Evolutionary conservation across 2,329 filamentous ascomycete genomes (phyloP), one percentile per base, ranked within the genome.

Genomic region (Penicillium sp.): DNA sequence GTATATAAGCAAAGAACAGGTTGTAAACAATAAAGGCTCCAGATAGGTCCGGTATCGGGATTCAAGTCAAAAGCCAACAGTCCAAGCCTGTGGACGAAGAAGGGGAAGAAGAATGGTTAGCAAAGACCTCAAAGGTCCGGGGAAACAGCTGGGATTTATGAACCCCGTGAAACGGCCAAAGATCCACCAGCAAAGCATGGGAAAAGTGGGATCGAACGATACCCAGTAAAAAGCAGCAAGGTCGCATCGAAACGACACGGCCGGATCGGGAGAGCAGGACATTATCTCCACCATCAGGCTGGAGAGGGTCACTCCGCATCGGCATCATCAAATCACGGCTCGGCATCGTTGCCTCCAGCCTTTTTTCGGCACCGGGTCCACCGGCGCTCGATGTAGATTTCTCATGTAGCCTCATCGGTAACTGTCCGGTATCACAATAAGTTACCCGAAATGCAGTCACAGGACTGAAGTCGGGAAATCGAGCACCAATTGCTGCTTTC

Each of bases 81-180:
- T 44, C 53, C 47, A 56, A 42, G 12, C 47, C 47, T 29, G 45
- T 48, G 43, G 33, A 55, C 44, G 39, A 20, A 53, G 39, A 28
- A 24, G 33, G 35, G 32, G 33, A 33, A 20, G 23, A 32, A 38
- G 23, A 43, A 43, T 24, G 28, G 28, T 42, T 42, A 42, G 47
- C 35, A 40, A 46, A 37, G 24, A 8, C 12, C 27, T 8, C 32
- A 9, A 28, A 44, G 41, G 37, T 47, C 52, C 27, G 47, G 51
- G 51, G 51, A 49, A 51, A 29, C 33, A 37, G 33, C 44, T 39
- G 45, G 47, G 38, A 20, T 47, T 57, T 57, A 60, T 55, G 42
- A 59, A 52, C 42, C 28, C 44, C 15, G 28, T 18, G n/a, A 38
- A 38, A 45, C 24, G 24, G 23, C 23, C 31, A 15, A 15, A 12